These are phyloP conservation scores for Thermomucor indicae-seudaticae DNA, from an alignment of 371 early-diverging fungal genomes.

Conservation along the genomic window DNA sequence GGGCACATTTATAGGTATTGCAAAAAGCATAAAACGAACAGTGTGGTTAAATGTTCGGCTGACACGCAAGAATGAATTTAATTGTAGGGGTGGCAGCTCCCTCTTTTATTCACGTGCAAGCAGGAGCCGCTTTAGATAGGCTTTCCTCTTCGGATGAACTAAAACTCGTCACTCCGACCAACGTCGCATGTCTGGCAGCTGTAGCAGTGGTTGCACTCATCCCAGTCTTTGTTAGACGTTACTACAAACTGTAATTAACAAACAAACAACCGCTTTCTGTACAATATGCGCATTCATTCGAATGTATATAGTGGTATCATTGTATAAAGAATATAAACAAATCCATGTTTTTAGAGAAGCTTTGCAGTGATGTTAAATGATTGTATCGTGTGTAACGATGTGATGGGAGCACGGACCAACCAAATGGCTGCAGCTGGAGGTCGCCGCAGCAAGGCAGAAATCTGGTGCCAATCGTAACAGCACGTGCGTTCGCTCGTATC, in stretches of 20 bases:
- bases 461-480: too few relatives aligned
- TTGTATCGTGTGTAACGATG: too few relatives aligned
- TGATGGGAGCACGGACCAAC: too few relatives aligned
- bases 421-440: too few relatives aligned
- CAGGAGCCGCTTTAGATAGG: conserved; percentile 56
- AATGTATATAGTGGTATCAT: not conserved
- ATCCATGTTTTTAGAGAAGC: not conserved
- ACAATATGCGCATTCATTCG: not conserved
- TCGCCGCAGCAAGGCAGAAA: too few relatives aligned
- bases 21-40: too few relatives aligned
- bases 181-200: conserved; percentile 35
- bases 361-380: too few relatives aligned
- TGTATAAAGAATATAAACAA: not conserved
- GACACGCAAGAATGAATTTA: too few relatives aligned
- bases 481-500: too few relatives aligned
- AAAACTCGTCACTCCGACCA: conserved; percentile 35
- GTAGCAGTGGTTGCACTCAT: conserved; percentile 41
- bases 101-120: conserved; percentile 65
- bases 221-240: conserved; percentile 37
- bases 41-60: too few relatives aligned
- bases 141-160: conserved; percentile 53
- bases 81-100: conserved; percentile 51
- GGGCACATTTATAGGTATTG: conserved; percentile 50
- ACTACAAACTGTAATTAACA: conserved; percentile 17
- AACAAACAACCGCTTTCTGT: too few relatives aligned